Conservation (phyloP, 2,329 filamentous ascomycete genomes). For the Talaromyces amestolkiae region DNA sequence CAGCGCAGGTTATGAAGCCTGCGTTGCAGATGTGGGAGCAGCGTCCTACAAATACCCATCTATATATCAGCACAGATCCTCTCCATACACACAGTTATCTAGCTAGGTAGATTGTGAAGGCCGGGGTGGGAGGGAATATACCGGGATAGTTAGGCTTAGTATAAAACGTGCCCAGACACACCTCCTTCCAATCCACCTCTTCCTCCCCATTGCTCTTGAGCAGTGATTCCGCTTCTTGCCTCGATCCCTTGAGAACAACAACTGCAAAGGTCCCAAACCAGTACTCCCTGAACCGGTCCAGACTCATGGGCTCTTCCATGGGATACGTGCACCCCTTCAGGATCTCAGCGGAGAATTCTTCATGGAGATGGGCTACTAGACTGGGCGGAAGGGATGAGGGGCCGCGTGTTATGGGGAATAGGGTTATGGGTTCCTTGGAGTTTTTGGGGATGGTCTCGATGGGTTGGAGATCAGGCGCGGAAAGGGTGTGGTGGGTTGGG, state of each 20-base stretch:
- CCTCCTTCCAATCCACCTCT: slow-evolving; percentile 34
- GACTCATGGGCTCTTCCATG: slow-evolving; percentile 35
- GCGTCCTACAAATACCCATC: slow-evolving; percentile 27
- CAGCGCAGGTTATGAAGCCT: slow-evolving; percentile 36
- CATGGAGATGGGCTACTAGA: slow-evolving; percentile 31
- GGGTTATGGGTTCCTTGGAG: slow-evolving; percentile 12
- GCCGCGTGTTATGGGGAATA: slow-evolving; percentile 32
- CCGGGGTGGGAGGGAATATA: slow-evolving; percentile 21
- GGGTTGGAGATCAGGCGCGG: slow-evolving; percentile 25
- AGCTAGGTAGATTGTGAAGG: background rate
- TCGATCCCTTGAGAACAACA: slow-evolving; percentile 30
- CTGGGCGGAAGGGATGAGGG: slow-evolving; percentile 24
- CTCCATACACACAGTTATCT: background rate
- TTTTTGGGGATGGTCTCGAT: slow-evolving; percentile 28
- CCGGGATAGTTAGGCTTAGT: slow-evolving; percentile 44
- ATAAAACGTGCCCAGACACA: slow-evolving; percentile 42
- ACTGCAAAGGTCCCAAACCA: slow-evolving; percentile 42
- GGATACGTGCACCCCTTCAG: slow-evolving; percentile 38
- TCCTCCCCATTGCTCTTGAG: slow-evolving; percentile 10
- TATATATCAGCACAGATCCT: background rate
- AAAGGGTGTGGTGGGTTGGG: slow-evolving; percentile 22
- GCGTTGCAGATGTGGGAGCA: slow-evolving; percentile 42
- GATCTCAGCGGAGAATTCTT: slow-evolving; percentile 37
- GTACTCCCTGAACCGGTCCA: slow-evolving; percentile 34
- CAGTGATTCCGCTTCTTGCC: background rate